Base-by-base conservation (phyloP, 306 rosid species). In the Betula pendula region DNA sequence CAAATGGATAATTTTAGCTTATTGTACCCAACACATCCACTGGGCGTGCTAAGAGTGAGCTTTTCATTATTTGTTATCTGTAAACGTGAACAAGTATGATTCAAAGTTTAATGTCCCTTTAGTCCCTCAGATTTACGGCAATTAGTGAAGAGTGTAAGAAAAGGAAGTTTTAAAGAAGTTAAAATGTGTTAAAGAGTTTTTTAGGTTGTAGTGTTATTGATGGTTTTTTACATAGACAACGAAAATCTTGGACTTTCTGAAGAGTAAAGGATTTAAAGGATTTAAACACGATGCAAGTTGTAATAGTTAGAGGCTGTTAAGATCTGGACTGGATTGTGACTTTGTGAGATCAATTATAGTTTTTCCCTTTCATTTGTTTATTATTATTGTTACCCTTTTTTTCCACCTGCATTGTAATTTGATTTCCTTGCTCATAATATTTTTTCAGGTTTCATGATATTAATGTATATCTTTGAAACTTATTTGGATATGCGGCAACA, bases 401-500 rank as follows among this genome's bases (percentile, higher is more conserved):
- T 16, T 8, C 4, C 44, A 0, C 43, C 42, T 17, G 29, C 22
- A 31, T 31, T 62, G 40, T 62, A 29, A 31, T 29, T 62, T 62
- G 43, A 33, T 62, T 2, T 35, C 29, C 68, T 60, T 29, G 45
- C 68, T 24, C 58, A 49, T 51, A 25, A 52, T 65, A 62, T 50
- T 42, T 40, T 76, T 68, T 72, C 87, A 95, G 98, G 98, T 68
- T 92, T 95, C 79, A 92, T 95, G 98, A 82, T 95, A 81, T 80
- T 89, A 17, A 89, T 89, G 96, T 95, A 95, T 81, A n/a, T 92
- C 42, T 92, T 95, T 70, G 98, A 95, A 79, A 76, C 89, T 74
- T 95, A 87, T 81, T 84, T 95, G 96, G 99, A 95, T 89, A 10
- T 80, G 77, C 88, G 97, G 66, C 99, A 92, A 90, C 99, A 95